Conservation (phyloP, 306 rosid genomes). For the Medicago ruthenica region DNA sequence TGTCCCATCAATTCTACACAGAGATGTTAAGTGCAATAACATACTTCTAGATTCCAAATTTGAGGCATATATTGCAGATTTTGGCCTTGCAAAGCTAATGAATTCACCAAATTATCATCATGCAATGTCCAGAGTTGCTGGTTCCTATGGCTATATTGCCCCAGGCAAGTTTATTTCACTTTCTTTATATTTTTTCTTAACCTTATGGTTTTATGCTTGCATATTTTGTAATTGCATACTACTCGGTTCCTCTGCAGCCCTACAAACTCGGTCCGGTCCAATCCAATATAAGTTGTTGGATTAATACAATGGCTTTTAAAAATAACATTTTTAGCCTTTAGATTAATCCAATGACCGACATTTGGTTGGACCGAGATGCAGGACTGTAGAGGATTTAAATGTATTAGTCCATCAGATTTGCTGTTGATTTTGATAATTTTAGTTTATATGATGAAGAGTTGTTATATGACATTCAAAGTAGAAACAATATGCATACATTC, state of each 20-base stretch:
- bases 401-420: conserved; percentile 4
- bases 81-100: conserved; percentile 95
- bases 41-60: conserved; percentile 89
- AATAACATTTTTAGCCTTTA: too few species aligned
- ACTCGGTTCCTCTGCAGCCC: not conserved
- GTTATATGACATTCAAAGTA: not conserved
- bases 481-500: too few species aligned
- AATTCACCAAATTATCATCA: conserved; percentile 79
- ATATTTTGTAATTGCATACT: not conserved
- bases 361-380: not conserved
- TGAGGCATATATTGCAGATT: conserved; percentile 92
- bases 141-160: conserved; percentile 97
- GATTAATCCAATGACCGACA: not conserved
- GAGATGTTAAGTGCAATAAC: conserved; percentile 98
- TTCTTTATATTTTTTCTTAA: conserved; percentile 10
- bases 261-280: not conserved
- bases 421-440: not conserved
- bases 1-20: conserved; percentile 89
- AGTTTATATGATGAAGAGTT: not conserved
- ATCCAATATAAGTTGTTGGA: not conserved
- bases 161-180: conserved; percentile 67
- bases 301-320: too few species aligned
- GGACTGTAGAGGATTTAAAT: not conserved
- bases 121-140: conserved; percentile 97
- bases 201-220: not conserved